Evolutionary conservation across 768 basidiomycete species (phyloP).

Genomic region (Strobilomyces dryophilus): DNA sequence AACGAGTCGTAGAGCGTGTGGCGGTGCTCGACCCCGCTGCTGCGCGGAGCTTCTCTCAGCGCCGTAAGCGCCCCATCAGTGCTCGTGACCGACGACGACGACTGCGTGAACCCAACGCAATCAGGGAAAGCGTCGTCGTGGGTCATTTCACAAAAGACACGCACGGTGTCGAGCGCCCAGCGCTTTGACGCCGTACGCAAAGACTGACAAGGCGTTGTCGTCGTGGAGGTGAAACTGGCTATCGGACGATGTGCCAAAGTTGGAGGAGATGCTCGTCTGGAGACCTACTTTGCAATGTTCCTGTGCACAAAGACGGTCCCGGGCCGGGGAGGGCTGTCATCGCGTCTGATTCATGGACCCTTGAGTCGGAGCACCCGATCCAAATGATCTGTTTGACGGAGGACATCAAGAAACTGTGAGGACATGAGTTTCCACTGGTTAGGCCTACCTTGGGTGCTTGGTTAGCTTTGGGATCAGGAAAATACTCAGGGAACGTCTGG

Average conservation of each 20-base stretch:
- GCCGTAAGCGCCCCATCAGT: constrained; percentile 67
- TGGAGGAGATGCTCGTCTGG: background rate
- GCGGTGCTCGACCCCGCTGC: background rate
- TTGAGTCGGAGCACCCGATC: constrained; percentile 82
- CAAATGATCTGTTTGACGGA: constrained; percentile 52
- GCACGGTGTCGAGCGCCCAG: constrained; percentile 72
- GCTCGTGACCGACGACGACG: constrained; percentile 75
- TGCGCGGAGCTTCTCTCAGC: constrained; percentile 7
- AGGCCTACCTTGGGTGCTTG: constrained; percentile 22
- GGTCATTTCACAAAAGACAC: constrained; percentile 23
- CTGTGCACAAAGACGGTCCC: constrained; percentile 82
- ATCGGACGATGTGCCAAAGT: background rate
- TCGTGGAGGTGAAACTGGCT: constrained; percentile 75
- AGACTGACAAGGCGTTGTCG: constrained; percentile 61
- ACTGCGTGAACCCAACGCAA: constrained; percentile 38
- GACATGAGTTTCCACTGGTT: background rate
- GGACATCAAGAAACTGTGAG: background rate
- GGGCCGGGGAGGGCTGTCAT: constrained; percentile 72
- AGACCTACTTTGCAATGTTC: constrained; percentile 79
- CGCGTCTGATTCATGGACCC: constrained; percentile 77
- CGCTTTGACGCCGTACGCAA: constrained; percentile 66
- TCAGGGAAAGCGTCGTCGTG: background rate
- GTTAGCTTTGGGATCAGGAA: constrained; percentile 4
- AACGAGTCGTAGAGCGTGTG: constrained; percentile 15
- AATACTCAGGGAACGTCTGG: constrained; percentile 21